Percentiles rank a stretch among this genome's conserved stretches.
Evolutionary conservation across 371 early-diverging fungal genomes (phyloP).

Genomic region (Hamiltosporidium tvaerminnensis): DNA sequence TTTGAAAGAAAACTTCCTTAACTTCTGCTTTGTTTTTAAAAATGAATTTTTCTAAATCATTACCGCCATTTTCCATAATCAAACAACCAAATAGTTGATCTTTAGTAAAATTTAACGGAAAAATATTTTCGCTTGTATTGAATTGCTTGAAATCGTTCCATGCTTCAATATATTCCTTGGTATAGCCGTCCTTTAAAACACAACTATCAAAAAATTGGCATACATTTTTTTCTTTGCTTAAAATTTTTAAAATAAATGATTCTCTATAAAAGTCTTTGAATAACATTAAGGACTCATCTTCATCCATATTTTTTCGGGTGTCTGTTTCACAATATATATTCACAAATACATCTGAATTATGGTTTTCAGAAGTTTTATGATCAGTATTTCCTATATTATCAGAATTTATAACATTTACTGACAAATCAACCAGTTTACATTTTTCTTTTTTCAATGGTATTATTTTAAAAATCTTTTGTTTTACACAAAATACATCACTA

Average conservation of each 20-base stretch:
- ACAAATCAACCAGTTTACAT: background rate
- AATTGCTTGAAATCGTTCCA: constrained; percentile 17
- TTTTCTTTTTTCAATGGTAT: constrained; percentile 20
- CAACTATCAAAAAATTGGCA: constrained; percentile 15
- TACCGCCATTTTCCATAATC: constrained; percentile 35
- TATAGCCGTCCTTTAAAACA: constrained; percentile 25
- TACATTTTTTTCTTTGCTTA: constrained; percentile 18
- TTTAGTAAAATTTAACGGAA: background rate
- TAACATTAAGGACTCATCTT: too few species aligned
- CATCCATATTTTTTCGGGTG: background rate
- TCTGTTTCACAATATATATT: background rate
- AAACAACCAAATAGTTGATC: constrained; percentile 24
- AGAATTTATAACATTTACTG: background rate
- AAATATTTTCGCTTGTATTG: background rate
- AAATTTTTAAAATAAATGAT: constrained; percentile 11
- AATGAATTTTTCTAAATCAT: constrained; percentile 33
- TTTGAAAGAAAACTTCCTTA: too few species aligned
- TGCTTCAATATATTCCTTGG: constrained; percentile 15
- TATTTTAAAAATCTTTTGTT: constrained; percentile 36
- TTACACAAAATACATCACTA: constrained; percentile 35
- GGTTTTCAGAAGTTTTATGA: background rate
- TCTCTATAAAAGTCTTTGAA: constrained; percentile 27
- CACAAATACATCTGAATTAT: background rate
- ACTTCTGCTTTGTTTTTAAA: constrained; percentile 29
- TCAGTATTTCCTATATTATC: background rate